Conservation (phyloP, 164 flowering plant genomes). For the Vitis cinerea region DNA sequence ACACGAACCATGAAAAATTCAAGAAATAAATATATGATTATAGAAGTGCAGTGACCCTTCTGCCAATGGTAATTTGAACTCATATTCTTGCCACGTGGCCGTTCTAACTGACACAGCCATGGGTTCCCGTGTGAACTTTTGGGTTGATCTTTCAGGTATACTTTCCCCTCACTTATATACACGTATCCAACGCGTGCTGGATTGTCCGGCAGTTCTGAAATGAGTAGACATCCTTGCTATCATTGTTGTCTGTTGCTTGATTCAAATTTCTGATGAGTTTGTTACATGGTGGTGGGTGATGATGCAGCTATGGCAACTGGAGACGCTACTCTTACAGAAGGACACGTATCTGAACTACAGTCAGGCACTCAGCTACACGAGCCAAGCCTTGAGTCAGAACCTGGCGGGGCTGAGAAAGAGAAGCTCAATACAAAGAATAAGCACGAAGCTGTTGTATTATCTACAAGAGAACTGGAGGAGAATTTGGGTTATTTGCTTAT, state of each 20-base stretch:
- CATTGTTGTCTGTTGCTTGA: conserved; percentile 9
- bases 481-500: conserved; percentile 76
- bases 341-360: conserved; percentile 98
- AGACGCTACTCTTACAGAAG: conserved; percentile 86
- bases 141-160: too few relatives aligned
- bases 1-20: too few relatives aligned
- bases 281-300: conserved; percentile 2
- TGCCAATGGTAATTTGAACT: background rate
- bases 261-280: conserved; percentile 5
- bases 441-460: conserved; percentile 50
- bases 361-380: conserved; percentile 94
- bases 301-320: conserved; percentile 96
- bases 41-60: too few relatives aligned
- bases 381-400: conserved; percentile 98
- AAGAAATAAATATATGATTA: too few relatives aligned
- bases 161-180: background rate
- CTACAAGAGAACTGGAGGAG: conserved; percentile 90
- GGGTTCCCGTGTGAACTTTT: conserved; percentile 21
- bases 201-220: background rate
- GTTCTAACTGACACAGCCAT: background rate
- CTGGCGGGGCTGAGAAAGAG: conserved; percentile 69
- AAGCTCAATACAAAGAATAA: conserved; percentile 44
- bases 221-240: conserved; percentile 2
- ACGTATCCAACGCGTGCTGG: conserved; percentile 4
- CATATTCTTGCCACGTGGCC: background rate